These are phyloP conservation scores for Geosmithia flava DNA, from an alignment of 2,329 filamentous ascomycete species.

Conservation along the genomic window DNA sequence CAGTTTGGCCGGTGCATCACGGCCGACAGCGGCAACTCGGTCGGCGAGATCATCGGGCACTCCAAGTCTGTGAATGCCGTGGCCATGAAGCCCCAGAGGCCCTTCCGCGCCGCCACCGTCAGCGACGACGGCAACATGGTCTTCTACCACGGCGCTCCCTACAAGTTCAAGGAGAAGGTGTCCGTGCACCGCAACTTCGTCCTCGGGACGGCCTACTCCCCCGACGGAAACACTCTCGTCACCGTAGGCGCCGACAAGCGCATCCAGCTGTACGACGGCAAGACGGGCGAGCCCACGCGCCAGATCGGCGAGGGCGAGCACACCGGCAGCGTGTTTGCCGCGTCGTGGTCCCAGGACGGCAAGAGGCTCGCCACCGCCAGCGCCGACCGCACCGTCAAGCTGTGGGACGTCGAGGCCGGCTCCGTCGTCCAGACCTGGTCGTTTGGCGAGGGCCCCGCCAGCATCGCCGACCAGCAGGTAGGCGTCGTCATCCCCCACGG, in stretches of 20 bases:
- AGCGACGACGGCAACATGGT: slow-evolving; percentile 83
- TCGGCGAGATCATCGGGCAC: slow-evolving; percentile 89
- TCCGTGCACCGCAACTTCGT: slow-evolving; percentile 80
- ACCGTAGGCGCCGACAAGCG: slow-evolving; percentile 86
- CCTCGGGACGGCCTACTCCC: slow-evolving; percentile 77
- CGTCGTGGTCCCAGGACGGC: slow-evolving; percentile 83
- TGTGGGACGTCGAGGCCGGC: slow-evolving; percentile 81
- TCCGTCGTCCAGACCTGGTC: slow-evolving; percentile 73
- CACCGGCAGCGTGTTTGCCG: slow-evolving; percentile 82
- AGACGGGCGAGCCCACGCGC: slow-evolving; percentile 73
- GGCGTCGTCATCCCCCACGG: slow-evolving; percentile 83
- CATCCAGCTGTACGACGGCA: slow-evolving; percentile 93
- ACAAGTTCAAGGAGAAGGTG: slow-evolving; percentile 86
- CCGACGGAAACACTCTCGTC: slow-evolving; percentile 69
- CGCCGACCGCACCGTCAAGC: slow-evolving; percentile 85
- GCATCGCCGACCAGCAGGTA: slow-evolving; percentile 77
- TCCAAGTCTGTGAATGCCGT: slow-evolving; percentile 85
- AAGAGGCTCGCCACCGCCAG: slow-evolving; percentile 82
- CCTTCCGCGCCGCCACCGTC: slow-evolving; percentile 82
- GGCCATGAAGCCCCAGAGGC: slow-evolving; percentile 77
- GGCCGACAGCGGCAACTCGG: slow-evolving; percentile 88
- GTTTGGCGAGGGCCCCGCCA: slow-evolving; percentile 61
- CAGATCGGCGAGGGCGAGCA: slow-evolving; percentile 77
- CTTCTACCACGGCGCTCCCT: slow-evolving; percentile 88
- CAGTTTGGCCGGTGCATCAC: slow-evolving; percentile 90